A percentile compares a stretch with the other conserved stretches of the same genome.
These are phyloP conservation scores for Ganoderma sinense DNA, from an alignment of 1,284 basidiomycete species.

Conservation along the genomic window DNA sequence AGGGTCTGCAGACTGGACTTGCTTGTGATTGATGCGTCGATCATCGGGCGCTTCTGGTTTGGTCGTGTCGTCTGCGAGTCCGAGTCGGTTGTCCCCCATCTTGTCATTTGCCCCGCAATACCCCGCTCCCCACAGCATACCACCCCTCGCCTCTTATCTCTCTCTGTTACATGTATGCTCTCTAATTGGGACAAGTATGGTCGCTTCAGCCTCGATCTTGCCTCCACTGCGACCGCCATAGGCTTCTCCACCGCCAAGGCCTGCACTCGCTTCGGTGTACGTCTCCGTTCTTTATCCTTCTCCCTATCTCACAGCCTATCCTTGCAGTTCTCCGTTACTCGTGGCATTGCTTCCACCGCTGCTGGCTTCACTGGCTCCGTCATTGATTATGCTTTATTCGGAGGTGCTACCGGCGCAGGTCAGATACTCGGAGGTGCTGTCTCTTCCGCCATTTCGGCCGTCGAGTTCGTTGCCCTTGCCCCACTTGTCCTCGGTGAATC, in stretches of 20 bases:
- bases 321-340: slow-evolving; percentile 70
- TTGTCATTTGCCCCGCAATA: not conserved
- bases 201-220: slow-evolving; percentile 68
- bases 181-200: slow-evolving; percentile 66
- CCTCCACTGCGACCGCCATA: slow-evolving; percentile 64
- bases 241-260: slow-evolving; percentile 74
- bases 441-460: slow-evolving; percentile 66
- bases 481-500: slow-evolving; percentile 79
- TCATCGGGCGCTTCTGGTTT: too few species aligned
- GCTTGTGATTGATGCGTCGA: too few species aligned
- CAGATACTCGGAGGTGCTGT: slow-evolving; percentile 65
- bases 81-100: not conserved
- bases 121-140: not conserved
- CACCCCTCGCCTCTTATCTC: not conserved
- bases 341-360: slow-evolving; percentile 64
- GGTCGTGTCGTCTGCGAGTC: not conserved
- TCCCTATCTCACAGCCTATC: slow-evolving; percentile 6
- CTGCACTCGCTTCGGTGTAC: slow-evolving; percentile 71
- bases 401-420: slow-evolving; percentile 62
- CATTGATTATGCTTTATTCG: slow-evolving; percentile 70
- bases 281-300: slow-evolving; percentile 34
- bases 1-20: too few species aligned
- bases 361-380: slow-evolving; percentile 62
- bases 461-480: slow-evolving; percentile 74
- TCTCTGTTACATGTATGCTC: slow-evolving; percentile 28